Evolutionary conservation across 805 yeast genomes (phyloP), one percentile per base, ranked within the genome.

Genomic region (Lachancea kluyveri): DNA sequence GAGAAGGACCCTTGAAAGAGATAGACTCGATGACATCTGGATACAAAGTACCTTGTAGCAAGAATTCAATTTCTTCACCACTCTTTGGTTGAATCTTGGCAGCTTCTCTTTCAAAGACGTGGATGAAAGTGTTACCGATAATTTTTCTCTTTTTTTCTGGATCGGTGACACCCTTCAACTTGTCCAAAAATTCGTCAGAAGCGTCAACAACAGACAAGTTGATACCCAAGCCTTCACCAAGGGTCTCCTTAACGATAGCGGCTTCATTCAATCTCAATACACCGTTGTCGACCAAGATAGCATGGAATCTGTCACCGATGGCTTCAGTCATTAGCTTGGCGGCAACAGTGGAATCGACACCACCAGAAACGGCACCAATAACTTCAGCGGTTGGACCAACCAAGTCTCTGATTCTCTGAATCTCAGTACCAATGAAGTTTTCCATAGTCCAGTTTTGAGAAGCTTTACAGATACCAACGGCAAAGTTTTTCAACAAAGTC

Each of bases 121-220:
- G 92, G 54, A 92, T 92, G 54, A 92, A 92, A 37, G 96, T 92
- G 72, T 92, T 83, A 60, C 98, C 98, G 58, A 92, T 92, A 64
- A 92, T 85, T 70, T 92, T 92, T 68, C 98, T 81, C 78, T 92
- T 92, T 79, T 85, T 85, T 70, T 92, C 98, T 36, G 98, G 98
- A 60, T 92, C 98, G 41, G 96, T 84, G 48, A 92, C 84, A 47
- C 96, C 97, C 66, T 80, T 77, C 52, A 92, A 76, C 57, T 84
- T 79, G 50, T 67, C 73, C 57, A 92, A 72, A 64, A 92, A 92
- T 67, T 82, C 82, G 34, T 87, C 95, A 37, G 87, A 61, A 23
- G 98, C 98, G 55, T 92, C 97, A 41, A 92, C 81, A 46, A 92
- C 97, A 22, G 88, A 82, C 57, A 92, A 71, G 64, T 92, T 83